Evolutionary conservation across 140 eudicot genomes (phyloP).

Genomic region (Bidens hawaiensis): DNA sequence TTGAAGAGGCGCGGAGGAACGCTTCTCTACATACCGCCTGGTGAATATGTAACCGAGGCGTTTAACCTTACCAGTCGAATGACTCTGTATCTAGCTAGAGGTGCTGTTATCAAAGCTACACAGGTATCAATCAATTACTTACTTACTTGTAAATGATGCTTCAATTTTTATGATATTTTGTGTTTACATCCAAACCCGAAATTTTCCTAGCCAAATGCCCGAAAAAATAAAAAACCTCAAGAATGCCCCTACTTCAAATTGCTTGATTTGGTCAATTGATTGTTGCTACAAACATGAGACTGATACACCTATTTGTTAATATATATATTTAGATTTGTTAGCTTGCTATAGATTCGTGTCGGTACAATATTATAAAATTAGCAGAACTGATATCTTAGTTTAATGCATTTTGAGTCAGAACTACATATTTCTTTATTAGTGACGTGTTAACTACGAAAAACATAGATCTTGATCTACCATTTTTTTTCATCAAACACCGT

Average conservation of each 20-base stretch:
- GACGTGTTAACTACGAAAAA: slow-evolving; percentile 1
- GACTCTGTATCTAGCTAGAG: slow-evolving; percentile 89
- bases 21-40: slow-evolving; percentile 77
- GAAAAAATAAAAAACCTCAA: too few relatives aligned
- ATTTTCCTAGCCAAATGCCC: too few relatives aligned
- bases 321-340: slow-evolving; percentile 1
- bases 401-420: too few relatives aligned
- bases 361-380: slow-evolving; percentile 3
- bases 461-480: not conserved
- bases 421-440: not conserved
- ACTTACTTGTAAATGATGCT: too few relatives aligned
- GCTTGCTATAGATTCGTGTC: not conserved
- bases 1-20: slow-evolving; percentile 87
- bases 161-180: too few relatives aligned
- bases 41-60: slow-evolving; percentile 68
- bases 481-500: not conserved
- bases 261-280: slow-evolving; percentile 8
- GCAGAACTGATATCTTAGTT: too few relatives aligned
- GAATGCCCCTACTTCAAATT: too few relatives aligned
- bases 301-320: not conserved
- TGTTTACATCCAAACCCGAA: too few relatives aligned
- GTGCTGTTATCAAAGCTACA: slow-evolving; percentile 89
- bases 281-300: slow-evolving; percentile 3
- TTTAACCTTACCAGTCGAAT: slow-evolving; percentile 89
- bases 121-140: slow-evolving; percentile 41